Base-by-base conservation (phyloP, 441 rosid species). In the Erysimum cheiri region DNA sequence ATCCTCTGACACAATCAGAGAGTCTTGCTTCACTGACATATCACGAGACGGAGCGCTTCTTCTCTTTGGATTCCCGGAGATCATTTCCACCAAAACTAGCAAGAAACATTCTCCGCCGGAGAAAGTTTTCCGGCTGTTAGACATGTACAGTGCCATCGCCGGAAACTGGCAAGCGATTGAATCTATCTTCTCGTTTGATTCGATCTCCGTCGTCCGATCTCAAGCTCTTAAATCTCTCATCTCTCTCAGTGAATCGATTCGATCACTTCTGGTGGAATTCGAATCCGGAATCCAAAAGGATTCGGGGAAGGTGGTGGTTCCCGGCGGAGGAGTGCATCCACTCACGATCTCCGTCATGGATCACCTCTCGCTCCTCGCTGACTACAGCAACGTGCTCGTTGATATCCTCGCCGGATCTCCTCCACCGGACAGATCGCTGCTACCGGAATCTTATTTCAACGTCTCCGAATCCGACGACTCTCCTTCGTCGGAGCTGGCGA, bases 11-110 rank as follows among this genome's bases (percentile, higher is more conserved):
- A 57, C 85, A 5, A 80, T 83, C 43, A 79, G 79, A 75, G 95
- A 88, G 64, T 88, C 93, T n/a, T 85, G 89, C 74, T 91, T 91
- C 59, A 15, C 64, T 22, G 91, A 84, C 0, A 83, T 91, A 47
- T 83, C 97, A 0, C 78, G 71, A 53, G 93, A 89, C 4, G 91
- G 85, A 3, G 95, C 93, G 1, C 22, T 32, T 26, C 75, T 87
- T 48, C 87, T 91, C 8, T 91, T 91, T 49, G 77, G 71, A 4
- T 88, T 88, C 73, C 88, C 98, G 0, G 87, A 86, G 17, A 68
- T 74, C 35, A 75, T 88, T 5, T 67, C 85, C 33, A 28, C 28
- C 1, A 88, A 78, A 72, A 46, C 37, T 8, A 31, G n/a, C 47
- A 89, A 83, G 78, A 91, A 81, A 63, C 70, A 84, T 1, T 73